A percentile compares a stretch with the other conserved stretches of the same genome.
phyloP scores from a whole-genome alignment of 192 early-diverging fungal species.

The Helicostylum pulchrum region DNA sequence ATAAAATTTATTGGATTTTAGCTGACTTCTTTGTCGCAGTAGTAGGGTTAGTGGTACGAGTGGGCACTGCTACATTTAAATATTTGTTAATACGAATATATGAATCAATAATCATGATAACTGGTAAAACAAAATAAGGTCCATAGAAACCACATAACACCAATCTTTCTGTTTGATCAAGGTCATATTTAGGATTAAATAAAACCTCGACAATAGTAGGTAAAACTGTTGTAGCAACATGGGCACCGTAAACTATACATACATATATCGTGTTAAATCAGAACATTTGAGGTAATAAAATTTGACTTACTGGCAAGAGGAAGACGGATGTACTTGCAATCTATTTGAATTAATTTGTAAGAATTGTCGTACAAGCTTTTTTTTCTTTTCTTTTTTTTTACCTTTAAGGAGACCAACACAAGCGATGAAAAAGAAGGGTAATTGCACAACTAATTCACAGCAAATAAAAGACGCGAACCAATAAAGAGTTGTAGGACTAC shows the following conservation, averaged over 20 bases:
- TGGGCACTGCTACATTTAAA: background rate
- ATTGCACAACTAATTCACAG: slow-evolving; percentile 60
- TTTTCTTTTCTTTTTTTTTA: slow-evolving; percentile 11
- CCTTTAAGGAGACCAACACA: slow-evolving; percentile 53
- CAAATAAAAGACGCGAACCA: slow-evolving; percentile 69
- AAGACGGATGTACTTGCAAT: slow-evolving; percentile 9
- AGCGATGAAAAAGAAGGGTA: slow-evolving; percentile 69
- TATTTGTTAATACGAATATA: slow-evolving; percentile 6
- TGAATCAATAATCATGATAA: slow-evolving; percentile 52
- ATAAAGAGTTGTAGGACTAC: slow-evolving; percentile 32
- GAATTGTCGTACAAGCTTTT: background rate
- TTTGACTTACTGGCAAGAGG: slow-evolving; percentile 11
- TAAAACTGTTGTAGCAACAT: slow-evolving; percentile 69
- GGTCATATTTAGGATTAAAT: slow-evolving; percentile 41
- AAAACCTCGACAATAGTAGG: slow-evolving; percentile 53
- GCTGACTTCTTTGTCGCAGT: too few relatives aligned
- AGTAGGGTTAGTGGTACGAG: too few relatives aligned
- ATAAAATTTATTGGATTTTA: background rate
- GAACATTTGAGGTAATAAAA: background rate
- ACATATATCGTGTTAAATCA: background rate
- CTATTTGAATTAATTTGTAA: slow-evolving; percentile 2
- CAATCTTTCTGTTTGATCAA: slow-evolving; percentile 40
- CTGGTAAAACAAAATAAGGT: slow-evolving; percentile 65
- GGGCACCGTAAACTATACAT: slow-evolving; percentile 58
- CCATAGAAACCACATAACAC: slow-evolving; percentile 54